Percentiles rank a stretch among this genome's conserved stretches.
Evolutionary conservation across 1,284 basidiomycete genomes (phyloP).

Genomic region (Leccinum subrobustum): DNA sequence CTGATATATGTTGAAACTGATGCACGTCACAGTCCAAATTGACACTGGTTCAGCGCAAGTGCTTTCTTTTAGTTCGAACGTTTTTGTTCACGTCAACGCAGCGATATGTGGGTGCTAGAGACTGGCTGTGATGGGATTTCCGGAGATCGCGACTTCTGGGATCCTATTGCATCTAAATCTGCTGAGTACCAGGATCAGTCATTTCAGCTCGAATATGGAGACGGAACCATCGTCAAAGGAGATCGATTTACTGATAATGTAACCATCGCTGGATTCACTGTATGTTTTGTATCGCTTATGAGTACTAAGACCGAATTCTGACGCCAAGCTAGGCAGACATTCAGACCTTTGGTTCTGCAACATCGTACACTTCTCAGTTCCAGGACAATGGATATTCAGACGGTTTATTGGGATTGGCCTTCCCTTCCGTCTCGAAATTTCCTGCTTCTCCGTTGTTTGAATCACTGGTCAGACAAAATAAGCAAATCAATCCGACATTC

Average conservation of each 20-base stretch:
- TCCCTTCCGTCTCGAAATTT: not conserved
- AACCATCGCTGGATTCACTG: not conserved
- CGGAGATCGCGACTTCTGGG: not conserved
- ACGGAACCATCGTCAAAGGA: not conserved
- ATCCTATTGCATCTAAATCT: not conserved
- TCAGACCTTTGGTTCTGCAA: not conserved
- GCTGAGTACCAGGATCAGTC: not conserved
- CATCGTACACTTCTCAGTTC: not conserved
- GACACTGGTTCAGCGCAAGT: not conserved
- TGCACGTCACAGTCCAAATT: not conserved
- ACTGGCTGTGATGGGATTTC: not conserved
- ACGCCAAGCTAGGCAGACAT: not conserved
- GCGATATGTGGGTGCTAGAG: too few species aligned
- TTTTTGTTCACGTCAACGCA: not conserved
- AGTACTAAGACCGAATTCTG: not conserved
- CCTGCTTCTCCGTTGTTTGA: not conserved
- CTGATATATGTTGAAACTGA: not conserved
- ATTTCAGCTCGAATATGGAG: not conserved
- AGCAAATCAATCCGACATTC: not conserved
- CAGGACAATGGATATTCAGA: not conserved
- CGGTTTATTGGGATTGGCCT: not conserved
- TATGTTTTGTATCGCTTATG: not conserved
- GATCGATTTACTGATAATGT: not conserved
- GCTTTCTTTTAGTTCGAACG: not conserved
- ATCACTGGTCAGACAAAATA: not conserved